Base-by-base conservation (phyloP, 2,329 filamentous ascomycete species). In the Arthroderma sp. region DNA sequence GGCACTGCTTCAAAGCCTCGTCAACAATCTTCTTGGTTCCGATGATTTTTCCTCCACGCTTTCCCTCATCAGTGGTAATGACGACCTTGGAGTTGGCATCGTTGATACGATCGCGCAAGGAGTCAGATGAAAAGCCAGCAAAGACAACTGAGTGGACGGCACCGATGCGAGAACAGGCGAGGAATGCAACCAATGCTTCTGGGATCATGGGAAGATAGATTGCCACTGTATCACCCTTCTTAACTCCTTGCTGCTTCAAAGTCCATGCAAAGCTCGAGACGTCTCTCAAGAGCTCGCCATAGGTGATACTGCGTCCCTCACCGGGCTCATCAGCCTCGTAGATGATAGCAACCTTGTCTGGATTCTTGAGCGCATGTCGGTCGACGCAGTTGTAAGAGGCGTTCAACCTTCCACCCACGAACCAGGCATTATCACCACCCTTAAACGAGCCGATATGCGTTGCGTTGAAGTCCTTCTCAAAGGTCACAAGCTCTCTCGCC, bases 171-270 rank as follows among this genome's bases (percentile, higher is more conserved):
- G 85, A 77, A 73, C 91, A 94, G 60, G 93, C 93, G 58, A 98
- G 79, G 73, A 98, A 88, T 56, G 93, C 86, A 67, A 98, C 79
- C 59, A 98, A 67, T 5, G 93, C 93, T 74, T 98, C 91, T 57
- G 93, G 93, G 73, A 98, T 95, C 93, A 98, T 98, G 71, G 93
- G 93, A 63, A 98, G 77, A 78, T 98, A 98, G 64, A 98, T 87
- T 62, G 90, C 93, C 58, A 98, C 91, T 3, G 91, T 95, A 74
- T 98, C 93, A 57, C 93, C 93, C 79, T 96, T 97, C 77, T 86
- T 84, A 60, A 98, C 91, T 62, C 93, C 93, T 83, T 95, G 93
- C 76, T 91, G 82, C 79, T 91, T 95, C 65, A 98, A 81, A 23
- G 87, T 86, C 77, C 88, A 89, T 47, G 93, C 87, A 15, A 89